Percentiles rank a stretch among this genome's conserved stretches.
phyloP scores from a whole-genome alignment of 228 moss, liverwort and hornwort genomes.

The Sphagnum fallax region DNA sequence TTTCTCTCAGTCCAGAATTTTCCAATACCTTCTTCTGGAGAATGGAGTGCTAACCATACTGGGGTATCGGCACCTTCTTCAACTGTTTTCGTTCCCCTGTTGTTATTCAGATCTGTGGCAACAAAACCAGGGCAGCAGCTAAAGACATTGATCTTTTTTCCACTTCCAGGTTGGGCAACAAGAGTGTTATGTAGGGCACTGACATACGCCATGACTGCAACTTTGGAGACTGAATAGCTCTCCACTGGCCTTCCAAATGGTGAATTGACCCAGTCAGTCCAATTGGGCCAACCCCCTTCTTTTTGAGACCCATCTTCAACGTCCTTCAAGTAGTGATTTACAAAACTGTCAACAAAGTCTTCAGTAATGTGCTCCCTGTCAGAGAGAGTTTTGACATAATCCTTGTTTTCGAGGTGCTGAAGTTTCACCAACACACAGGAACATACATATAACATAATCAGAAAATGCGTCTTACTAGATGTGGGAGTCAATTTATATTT shows the following conservation, averaged over 20 bases:
- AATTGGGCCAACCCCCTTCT: constrained; percentile 26
- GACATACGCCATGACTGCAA: constrained; percentile 36
- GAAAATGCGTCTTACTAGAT: too few relatives aligned
- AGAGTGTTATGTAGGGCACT: constrained; percentile 23
- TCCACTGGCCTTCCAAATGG: too few relatives aligned
- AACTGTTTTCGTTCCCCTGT: constrained; percentile 23
- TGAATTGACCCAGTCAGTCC: neutral
- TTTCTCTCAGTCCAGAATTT: constrained; percentile 17
- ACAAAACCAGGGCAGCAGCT: constrained; percentile 42
- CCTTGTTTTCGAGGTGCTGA: constrained; percentile 16
- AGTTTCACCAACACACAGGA: too few relatives aligned
- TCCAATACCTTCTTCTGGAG: constrained; percentile 4
- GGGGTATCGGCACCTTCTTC: constrained; percentile 21
- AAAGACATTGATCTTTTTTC: constrained; percentile 17
- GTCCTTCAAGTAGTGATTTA: constrained; percentile 17
- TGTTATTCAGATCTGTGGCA: constrained; percentile 32
- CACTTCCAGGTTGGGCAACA: constrained; percentile 3
- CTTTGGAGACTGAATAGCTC: constrained; percentile 34
- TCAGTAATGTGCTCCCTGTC: constrained; percentile 22
- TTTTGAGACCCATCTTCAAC: constrained; percentile 32
- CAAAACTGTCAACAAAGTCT: constrained; percentile 13
- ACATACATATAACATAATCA: too few relatives aligned
- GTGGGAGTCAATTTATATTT: too few relatives aligned
- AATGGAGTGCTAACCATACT: constrained; percentile 40
- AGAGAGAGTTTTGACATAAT: constrained; percentile 10